Conservation (phyloP, 331 rosid genomes). For the Cucumis variabilis region DNA sequence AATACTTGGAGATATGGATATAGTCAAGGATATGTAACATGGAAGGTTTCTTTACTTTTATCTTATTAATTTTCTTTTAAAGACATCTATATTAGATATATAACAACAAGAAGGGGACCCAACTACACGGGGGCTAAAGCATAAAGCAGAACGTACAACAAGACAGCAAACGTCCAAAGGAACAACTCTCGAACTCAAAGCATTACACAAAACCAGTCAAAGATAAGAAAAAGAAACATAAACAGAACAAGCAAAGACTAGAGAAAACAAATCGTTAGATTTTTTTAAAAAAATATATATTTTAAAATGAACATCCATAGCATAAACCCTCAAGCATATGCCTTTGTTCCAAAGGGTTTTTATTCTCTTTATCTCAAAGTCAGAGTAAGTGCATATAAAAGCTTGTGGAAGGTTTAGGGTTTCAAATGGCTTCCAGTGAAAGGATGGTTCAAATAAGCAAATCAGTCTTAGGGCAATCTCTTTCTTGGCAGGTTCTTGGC, state of each 20-base stretch:
- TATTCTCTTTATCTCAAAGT: background rate
- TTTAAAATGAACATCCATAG: background rate
- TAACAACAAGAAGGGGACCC: too few species aligned
- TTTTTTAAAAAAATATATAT: too few species aligned
- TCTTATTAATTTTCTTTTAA: background rate
- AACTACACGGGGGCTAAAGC: too few species aligned
- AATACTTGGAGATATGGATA: background rate
- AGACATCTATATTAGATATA: too few species aligned
- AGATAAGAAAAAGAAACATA: too few species aligned
- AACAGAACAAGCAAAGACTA: too few species aligned
- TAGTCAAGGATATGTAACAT: background rate
- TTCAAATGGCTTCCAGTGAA: background rate
- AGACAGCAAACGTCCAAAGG: too few species aligned
- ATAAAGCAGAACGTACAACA: too few species aligned
- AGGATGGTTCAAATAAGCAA: conserved; percentile 29
- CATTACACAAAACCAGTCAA: too few species aligned
- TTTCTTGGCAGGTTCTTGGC: conserved; percentile 34
- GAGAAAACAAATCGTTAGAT: too few species aligned
- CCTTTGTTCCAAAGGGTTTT: background rate
- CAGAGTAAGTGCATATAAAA: background rate
- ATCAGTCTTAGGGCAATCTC: conserved; percentile 42
- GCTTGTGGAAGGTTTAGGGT: background rate
- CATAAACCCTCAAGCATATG: background rate
- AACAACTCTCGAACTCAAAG: too few species aligned
- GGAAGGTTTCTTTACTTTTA: background rate